Percentiles rank a stretch among this genome's conserved stretches.
Conservation (phyloP, 202 grass and related monocot species). For the Setaria italica region DNA sequence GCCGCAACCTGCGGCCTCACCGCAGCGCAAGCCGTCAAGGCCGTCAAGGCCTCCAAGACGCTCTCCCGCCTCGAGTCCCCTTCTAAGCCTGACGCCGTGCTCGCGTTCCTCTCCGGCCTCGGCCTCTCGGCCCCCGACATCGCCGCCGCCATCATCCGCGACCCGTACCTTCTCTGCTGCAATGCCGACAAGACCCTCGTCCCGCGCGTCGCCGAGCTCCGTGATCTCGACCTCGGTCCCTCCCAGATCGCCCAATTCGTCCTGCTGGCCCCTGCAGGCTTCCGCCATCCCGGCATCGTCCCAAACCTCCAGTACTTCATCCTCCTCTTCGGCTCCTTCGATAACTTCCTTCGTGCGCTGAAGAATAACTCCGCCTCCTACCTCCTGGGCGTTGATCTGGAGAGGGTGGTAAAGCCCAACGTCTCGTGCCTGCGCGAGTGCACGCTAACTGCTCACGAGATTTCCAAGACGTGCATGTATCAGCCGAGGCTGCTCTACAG, state of each 20-base stretch:
- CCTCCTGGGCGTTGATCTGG: conserved; percentile 37
- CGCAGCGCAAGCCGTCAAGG: no score
- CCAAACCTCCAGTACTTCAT: conserved; percentile 54
- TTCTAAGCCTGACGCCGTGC: no score
- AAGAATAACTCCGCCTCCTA: background rate
- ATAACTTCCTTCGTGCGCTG: conserved; percentile 26
- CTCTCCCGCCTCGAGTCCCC: no score
- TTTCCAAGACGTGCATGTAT: background rate
- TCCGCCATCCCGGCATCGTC: conserved; percentile 20
- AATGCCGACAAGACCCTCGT: conserved; percentile 16
- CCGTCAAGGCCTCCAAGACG: no score
- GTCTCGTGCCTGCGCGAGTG: conserved; percentile 44
- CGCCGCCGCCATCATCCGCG: no score
- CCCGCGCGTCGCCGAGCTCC: conserved; percentile 31
- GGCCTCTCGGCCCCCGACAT: no score
- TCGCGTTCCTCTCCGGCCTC: no score
- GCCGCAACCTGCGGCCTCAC: no score
- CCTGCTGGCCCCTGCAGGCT: conserved; percentile 8
- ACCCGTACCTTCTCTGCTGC: no score
- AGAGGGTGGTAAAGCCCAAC: conserved; percentile 43
- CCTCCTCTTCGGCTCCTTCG: conserved; percentile 36
- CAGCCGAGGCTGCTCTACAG: background rate
- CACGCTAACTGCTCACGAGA: conserved; percentile 36
- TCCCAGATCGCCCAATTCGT: conserved; percentile 47
- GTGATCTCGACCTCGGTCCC: conserved; percentile 39